Conservation (phyloP, 371 early-diverging fungal genomes). For the Mucor piriformis region DNA sequence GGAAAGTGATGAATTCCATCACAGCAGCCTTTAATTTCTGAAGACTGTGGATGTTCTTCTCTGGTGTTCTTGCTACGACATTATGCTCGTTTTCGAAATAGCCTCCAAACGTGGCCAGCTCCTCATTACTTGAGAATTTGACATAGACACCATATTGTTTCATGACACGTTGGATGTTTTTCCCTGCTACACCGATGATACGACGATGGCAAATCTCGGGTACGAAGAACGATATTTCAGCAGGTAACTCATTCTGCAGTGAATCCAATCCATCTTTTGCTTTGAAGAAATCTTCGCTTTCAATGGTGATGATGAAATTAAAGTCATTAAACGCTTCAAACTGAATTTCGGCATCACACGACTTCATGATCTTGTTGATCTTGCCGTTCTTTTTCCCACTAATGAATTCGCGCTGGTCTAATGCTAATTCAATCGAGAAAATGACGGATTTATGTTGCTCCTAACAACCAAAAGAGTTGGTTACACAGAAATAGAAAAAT, state of each 20-base stretch:
- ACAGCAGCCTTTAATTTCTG: slow-evolving; percentile 70
- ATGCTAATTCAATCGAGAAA: slow-evolving; percentile 72
- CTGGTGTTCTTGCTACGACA: slow-evolving; percentile 85
- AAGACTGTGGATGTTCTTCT: slow-evolving; percentile 76
- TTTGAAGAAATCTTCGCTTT: slow-evolving; percentile 57
- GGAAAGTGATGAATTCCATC: slow-evolving; percentile 68
- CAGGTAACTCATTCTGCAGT: slow-evolving; percentile 84
- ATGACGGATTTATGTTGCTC: slow-evolving; percentile 24
- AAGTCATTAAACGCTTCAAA: slow-evolving; percentile 68
- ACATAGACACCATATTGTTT: slow-evolving; percentile 95
- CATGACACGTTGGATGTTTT: slow-evolving; percentile 95
- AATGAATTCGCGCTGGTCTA: slow-evolving; percentile 89
- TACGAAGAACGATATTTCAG: slow-evolving; percentile 85
- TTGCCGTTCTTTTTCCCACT: slow-evolving; percentile 96
- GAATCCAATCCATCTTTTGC: slow-evolving; percentile 71
- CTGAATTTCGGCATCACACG: slow-evolving; percentile 67
- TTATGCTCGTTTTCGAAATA: slow-evolving; percentile 84
- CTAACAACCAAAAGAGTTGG: slow-evolving; percentile 1
- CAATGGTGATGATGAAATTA: slow-evolving; percentile 81
- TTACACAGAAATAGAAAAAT: neutral
- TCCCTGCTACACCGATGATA: slow-evolving; percentile 94
- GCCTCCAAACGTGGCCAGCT: slow-evolving; percentile 75
- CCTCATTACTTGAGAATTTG: slow-evolving; percentile 87
- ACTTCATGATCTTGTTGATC: slow-evolving; percentile 88
- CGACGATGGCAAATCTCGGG: slow-evolving; percentile 91